Evolutionary conservation across 495 filamentous ascomycete genomes (phyloP), one percentile per base, ranked within the genome.

Genomic region (Tricharina praecox): DNA sequence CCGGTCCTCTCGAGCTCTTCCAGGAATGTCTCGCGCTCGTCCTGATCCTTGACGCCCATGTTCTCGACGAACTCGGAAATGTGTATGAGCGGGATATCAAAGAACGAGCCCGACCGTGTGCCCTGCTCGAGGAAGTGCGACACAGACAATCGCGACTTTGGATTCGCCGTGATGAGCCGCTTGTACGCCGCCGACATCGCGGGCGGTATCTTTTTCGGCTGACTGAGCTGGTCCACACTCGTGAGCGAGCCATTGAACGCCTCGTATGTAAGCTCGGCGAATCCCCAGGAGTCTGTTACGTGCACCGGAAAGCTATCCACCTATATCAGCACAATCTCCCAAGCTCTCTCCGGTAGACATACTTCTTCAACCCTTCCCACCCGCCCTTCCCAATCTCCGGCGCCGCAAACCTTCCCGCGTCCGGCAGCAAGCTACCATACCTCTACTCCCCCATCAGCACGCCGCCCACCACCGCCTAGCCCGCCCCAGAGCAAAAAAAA

Each of bases 51-150:
- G 23, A 96, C 68, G 9, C 86, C 87, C 38, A 97, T 67, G 58
- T 78, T 93, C 47, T 96, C 90, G 44, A 96, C 79, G 25, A 85
- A 85, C 45, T 95, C 85, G 0, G 85, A 84, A 45, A 96, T 66
- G 42, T 85, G 82, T 50, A 97, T 95, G 15, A 96, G 64, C 2
- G 88, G 76, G 0, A 81, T 94, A 54, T 93, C 81, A 53, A 97
- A 96, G 64, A 94, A 96, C 0, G 82, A 77, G 8, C 85, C 82
- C 46, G 63, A 73, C 36, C 85, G 79, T 50, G 72, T 74, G 1
- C 90, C 90, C 61, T 96, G 88, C 35, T 94, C 86, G 3, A 93
- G 69, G 57, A 95, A 95, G 53, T 87, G 78, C 18, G 72, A 77
- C 4, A 90, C 73, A 48, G 83, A 93, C 24, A 94, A 64, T 51